Percentiles rank a stretch among this genome's conserved stretches.
phyloP scores from a whole-genome alignment of 352 stramenopile species.

The Phytophthora crassamura region DNA sequence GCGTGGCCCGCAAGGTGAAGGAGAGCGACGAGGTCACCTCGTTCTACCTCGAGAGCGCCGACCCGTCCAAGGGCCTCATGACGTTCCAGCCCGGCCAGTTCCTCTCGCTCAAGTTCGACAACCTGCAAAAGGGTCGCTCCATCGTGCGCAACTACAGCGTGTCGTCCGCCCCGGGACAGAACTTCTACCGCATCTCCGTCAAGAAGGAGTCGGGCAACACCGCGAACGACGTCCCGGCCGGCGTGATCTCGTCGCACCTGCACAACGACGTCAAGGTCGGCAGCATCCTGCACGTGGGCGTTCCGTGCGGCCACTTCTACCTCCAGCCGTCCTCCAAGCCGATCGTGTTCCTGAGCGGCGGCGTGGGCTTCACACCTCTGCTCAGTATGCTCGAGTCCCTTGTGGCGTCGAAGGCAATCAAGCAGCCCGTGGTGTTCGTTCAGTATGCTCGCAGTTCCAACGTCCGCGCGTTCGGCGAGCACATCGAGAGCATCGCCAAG shows the following conservation, averaged over 20 bases:
- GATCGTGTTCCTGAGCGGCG: conserved; percentile 64
- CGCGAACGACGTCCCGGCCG: conserved; percentile 36
- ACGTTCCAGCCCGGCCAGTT: conserved; percentile 67
- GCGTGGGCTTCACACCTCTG: conserved; percentile 69
- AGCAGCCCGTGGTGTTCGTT: conserved; percentile 51
- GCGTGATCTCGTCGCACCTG: conserved; percentile 62
- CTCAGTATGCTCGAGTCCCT: conserved; percentile 56
- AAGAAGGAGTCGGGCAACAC: conserved; percentile 53
- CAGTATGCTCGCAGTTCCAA: conserved; percentile 51
- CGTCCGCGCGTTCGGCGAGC: conserved; percentile 40
- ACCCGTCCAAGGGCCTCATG: conserved; percentile 42
- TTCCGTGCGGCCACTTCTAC: conserved; percentile 65
- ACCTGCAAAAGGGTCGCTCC: conserved; percentile 41
- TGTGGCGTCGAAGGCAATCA: conserved; percentile 26
- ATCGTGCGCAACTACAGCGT: conserved; percentile 69
- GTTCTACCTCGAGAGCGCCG: conserved; percentile 59
- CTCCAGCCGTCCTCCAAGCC: conserved; percentile 47
- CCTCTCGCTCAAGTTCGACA: conserved; percentile 57
- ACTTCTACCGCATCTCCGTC: conserved; percentile 67
- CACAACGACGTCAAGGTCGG: conserved; percentile 62
- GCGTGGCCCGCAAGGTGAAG: conserved; percentile 54
- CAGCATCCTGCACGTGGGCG: conserved; percentile 53
- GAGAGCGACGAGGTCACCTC: conserved; percentile 61
- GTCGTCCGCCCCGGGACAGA: conserved; percentile 42
- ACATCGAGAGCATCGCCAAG: conserved; percentile 39